Evolutionary conservation across 176 grass and related monocot genomes (phyloP).

Genomic region (Musa beccarii): DNA sequence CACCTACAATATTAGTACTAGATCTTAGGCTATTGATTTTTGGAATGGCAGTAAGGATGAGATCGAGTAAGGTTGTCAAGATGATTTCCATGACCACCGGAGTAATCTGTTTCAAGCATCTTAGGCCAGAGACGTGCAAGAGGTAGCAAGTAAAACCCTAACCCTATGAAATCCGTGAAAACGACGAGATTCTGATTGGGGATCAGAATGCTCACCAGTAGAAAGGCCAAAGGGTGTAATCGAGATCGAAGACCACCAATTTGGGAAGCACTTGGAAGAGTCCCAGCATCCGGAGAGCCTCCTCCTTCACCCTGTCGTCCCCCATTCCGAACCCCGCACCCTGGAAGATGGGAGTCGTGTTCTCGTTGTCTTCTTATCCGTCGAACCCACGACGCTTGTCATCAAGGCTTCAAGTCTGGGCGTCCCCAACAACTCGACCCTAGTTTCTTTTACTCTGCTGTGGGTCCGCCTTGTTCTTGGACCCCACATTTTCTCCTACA

Average conservation of each 20-base stretch:
- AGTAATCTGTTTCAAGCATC: neutral
- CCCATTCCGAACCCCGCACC: conserved; percentile 25
- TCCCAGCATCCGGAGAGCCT: conserved; percentile 69
- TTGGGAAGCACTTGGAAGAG: conserved; percentile 59
- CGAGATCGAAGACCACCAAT: conserved; percentile 94
- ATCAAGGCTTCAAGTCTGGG: no score
- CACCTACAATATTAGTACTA: no score
- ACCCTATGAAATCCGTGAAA: neutral
- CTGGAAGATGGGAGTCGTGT: neutral
- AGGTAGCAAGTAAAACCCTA: neutral
- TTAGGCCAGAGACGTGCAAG: neutral
- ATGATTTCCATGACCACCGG: no score
- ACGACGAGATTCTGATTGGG: neutral
- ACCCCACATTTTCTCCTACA: no score
- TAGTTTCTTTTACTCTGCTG: no score
- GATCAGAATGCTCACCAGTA: conserved; percentile 43
- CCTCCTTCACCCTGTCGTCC: conserved; percentile 62
- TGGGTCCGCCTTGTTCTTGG: no score
- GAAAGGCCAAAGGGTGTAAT: conserved; percentile 96
- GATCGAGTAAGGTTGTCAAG: no score
- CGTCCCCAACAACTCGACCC: no score
- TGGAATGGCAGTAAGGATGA: no score
- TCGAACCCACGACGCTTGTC: no score
- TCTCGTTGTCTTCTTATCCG: neutral
- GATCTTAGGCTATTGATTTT: no score